Conservation (phyloP, 1,284 basidiomycete genomes). For the Marasmius sp. region DNA sequence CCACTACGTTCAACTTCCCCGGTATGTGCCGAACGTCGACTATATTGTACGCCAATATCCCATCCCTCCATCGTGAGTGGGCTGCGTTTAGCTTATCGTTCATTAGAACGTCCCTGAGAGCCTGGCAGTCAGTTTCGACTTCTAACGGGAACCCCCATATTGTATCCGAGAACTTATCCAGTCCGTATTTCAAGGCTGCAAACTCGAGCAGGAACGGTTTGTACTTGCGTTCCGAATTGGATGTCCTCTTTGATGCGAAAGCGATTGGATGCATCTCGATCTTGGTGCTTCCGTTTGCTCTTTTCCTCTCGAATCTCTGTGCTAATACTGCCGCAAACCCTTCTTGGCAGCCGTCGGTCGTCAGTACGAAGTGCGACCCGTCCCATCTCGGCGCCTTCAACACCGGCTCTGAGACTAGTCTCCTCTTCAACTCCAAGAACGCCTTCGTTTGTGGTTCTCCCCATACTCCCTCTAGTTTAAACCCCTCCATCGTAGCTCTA, state of each 20-base stretch:
- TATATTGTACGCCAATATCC: constrained; percentile 15
- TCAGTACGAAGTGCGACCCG: constrained; percentile 17
- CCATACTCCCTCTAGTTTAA: constrained; percentile 5
- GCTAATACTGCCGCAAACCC: constrained; percentile 18
- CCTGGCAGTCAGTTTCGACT: no score
- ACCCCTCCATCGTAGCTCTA: not conserved
- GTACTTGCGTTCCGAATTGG: constrained; percentile 7
- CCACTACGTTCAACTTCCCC: constrained; percentile 14
- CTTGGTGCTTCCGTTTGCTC: not conserved
- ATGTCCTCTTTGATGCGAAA: constrained; percentile 9
- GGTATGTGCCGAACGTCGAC: constrained; percentile 14
- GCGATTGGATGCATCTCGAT: not conserved
- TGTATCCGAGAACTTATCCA: constrained; percentile 20
- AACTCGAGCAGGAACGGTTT: constrained; percentile 10
- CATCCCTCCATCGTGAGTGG: constrained; percentile 16
- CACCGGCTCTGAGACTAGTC: constrained; percentile 16
- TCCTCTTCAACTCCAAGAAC: constrained; percentile 17
- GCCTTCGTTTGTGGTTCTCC: constrained; percentile 10
- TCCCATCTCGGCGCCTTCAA: constrained; percentile 10
- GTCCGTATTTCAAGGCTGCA: constrained; percentile 11
- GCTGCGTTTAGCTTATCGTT: constrained; percentile 13
- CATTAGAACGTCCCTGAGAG: constrained; percentile 17
- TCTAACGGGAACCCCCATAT: constrained; percentile 20
- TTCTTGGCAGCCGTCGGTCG: constrained; percentile 1
- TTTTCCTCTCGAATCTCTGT: constrained; percentile 6